phyloP scores from a whole-genome alignment of 495 filamentous ascomycete species.

The Geopyxis carbonaria region DNA sequence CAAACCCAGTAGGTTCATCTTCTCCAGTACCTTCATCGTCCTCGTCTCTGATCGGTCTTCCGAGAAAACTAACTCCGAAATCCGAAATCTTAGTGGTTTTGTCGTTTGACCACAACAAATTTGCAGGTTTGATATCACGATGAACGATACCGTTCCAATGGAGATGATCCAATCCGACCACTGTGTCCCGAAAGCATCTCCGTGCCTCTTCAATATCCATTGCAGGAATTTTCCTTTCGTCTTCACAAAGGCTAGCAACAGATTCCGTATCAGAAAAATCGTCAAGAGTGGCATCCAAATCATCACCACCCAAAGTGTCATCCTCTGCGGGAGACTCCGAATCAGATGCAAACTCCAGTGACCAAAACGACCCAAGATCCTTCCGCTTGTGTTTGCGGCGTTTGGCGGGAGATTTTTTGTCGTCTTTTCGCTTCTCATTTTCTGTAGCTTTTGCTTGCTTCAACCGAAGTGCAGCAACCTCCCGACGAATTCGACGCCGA shows the following conservation, averaged over 20 bases:
- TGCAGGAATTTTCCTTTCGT: slow-evolving; percentile 77
- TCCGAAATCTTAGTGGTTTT: slow-evolving; percentile 96
- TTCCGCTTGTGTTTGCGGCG: slow-evolving; percentile 12
- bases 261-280: background rate
- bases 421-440: slow-evolving; percentile 6
- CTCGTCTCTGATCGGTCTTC: slow-evolving; percentile 58
- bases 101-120: slow-evolving; percentile 71
- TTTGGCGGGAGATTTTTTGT: slow-evolving; percentile 11
- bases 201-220: slow-evolving; percentile 76
- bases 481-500: slow-evolving; percentile 39
- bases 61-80: slow-evolving; percentile 95
- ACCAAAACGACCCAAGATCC: slow-evolving; percentile 22
- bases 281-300: background rate
- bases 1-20: slow-evolving; percentile 59
- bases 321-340: slow-evolving; percentile 7
- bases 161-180: slow-evolving; percentile 85
- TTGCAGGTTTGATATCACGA: slow-evolving; percentile 97
- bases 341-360: slow-evolving; percentile 23
- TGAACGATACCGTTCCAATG: slow-evolving; percentile 96
- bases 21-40: slow-evolving; percentile 66
- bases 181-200: slow-evolving; percentile 76
- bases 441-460: slow-evolving; percentile 8
- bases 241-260: slow-evolving; percentile 30
- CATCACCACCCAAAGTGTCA: background rate
- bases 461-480: slow-evolving; percentile 11